Conservation (phyloP, 352 stramenopile species). For the Phytophthora melonis region DNA sequence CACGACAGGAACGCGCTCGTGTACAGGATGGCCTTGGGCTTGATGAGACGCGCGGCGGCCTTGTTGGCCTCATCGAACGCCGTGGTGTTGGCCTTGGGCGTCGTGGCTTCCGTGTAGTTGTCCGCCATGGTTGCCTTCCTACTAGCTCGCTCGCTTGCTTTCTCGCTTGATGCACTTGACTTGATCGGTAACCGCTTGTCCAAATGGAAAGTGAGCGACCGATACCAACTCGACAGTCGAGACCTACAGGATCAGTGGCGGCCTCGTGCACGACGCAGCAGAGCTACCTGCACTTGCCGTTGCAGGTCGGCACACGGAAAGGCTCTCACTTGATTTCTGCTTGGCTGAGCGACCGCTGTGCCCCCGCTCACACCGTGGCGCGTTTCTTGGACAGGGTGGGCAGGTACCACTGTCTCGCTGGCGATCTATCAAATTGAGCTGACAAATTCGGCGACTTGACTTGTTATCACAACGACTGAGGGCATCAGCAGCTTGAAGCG, state of each 20-base stretch:
- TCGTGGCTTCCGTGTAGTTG: slow-evolving; percentile 23
- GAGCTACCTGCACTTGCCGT: neutral
- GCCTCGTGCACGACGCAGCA: neutral
- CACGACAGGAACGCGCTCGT: slow-evolving; percentile 39
- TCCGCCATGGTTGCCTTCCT: slow-evolving; percentile 8
- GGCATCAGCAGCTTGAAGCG: slow-evolving; percentile 22
- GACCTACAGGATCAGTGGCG: neutral
- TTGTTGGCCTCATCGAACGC: slow-evolving; percentile 27
- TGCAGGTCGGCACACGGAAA: slow-evolving; percentile 10
- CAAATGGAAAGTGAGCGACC: slow-evolving; percentile 26
- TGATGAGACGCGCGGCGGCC: slow-evolving; percentile 15
- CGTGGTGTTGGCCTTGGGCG: slow-evolving; percentile 8
- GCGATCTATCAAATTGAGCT: slow-evolving; percentile 5
- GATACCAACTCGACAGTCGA: neutral
- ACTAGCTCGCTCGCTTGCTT: slow-evolving; percentile 4
- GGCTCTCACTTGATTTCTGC: slow-evolving; percentile 32
- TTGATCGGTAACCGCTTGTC: slow-evolving; percentile 10
- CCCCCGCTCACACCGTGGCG: neutral
- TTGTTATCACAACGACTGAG: slow-evolving; percentile 11
- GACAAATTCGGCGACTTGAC: slow-evolving; percentile 10
- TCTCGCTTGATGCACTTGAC: slow-evolving; percentile 13
- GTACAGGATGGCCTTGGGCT: slow-evolving; percentile 23
- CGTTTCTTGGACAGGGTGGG: neutral
- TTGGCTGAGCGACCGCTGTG: slow-evolving; percentile 5
- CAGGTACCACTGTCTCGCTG: slow-evolving; percentile 7